Evolutionary conservation across 169 alveolate genomes (phyloP).

Genomic region (Cryptosporidium sp.): DNA sequence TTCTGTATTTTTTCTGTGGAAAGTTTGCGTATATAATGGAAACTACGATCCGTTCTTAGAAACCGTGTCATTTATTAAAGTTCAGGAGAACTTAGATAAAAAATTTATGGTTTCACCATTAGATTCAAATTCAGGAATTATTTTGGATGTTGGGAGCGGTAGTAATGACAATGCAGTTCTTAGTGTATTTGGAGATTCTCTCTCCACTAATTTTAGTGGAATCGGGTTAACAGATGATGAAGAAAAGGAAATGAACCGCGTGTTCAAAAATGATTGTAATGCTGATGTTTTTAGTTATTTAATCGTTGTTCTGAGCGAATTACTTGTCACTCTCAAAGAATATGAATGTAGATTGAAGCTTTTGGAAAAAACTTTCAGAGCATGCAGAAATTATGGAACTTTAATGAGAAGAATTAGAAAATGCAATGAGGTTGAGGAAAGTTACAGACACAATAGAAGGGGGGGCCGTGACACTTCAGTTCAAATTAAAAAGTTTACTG

Average conservation of each 20-base stretch:
- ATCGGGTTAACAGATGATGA: not conserved
- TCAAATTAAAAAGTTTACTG: not conserved
- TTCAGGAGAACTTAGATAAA: not conserved
- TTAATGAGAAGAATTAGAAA: slow-evolving; percentile 2
- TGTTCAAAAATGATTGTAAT: not conserved
- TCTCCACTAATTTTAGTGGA: not conserved
- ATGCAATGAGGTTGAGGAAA: not conserved
- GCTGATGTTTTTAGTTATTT: slow-evolving; percentile 2
- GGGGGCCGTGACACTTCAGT: not conserved
- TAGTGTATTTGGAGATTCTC: not conserved
- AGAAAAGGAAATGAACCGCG: not conserved
- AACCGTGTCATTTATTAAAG: not conserved
- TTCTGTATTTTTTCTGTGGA: not conserved
- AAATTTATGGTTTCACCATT: not conserved
- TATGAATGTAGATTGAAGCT: not conserved
- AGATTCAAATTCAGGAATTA: not conserved
- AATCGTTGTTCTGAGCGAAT: not conserved
- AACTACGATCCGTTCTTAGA: not conserved
- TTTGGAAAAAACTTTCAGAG: not conserved
- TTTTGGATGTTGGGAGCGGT: not conserved
- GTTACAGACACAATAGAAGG: not conserved
- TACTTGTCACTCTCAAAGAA: not conserved
- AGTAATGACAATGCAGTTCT: not conserved
- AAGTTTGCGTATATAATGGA: not conserved
- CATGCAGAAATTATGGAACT: not conserved